Evolutionary conservation across 148 eudicot species (phyloP), one percentile per base, ranked within the genome.

Genomic region (Cornus suecica): DNA sequence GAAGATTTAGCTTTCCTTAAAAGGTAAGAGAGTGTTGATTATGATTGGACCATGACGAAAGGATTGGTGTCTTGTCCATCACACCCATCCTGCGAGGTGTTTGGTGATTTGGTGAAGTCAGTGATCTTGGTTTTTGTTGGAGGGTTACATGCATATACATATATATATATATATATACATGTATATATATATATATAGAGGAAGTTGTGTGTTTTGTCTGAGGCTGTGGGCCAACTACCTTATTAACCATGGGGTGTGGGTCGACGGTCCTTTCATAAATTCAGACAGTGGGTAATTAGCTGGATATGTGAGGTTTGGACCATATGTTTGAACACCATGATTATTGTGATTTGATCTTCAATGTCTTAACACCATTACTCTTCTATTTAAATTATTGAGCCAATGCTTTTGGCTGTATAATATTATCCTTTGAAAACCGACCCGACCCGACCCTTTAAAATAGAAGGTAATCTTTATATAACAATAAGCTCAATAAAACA

Each of bases 201-300:
- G n/a, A 32, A 32, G 67, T 66, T 66, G 72, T 78, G 29, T 71
- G 8, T 11, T 48, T 3, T 48, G 54, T 48, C 18, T 48, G 20
- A 13, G 54, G 4, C 54, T 48, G 54, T 48, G 18, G 20, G 4
- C 54, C 54, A 48, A 48, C 54, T 0, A 48, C 20, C 77, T 0
- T 37, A 48, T 65, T 62, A 60, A 54, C 69, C 29, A 79, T 76
- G 83, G 54, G 18, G 3, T 48, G 83, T 37, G 42, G 42, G 42
- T 37, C 42, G 80, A 62, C 66, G 3, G 70, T 65, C 65, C 54
- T 77, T 65, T 42, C 73, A 65, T 76, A 67, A 71, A 80, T 76
- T 70, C 41, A 80, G 27, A 24, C 70, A 66, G 80, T 72, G 77
- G 73, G 77, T 48, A 63, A 80, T 48, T 67, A 73, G 76, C 76